Conservation (phyloP, 2,329 filamentous ascomycete genomes). For the Fusarium avenaceum region DNA sequence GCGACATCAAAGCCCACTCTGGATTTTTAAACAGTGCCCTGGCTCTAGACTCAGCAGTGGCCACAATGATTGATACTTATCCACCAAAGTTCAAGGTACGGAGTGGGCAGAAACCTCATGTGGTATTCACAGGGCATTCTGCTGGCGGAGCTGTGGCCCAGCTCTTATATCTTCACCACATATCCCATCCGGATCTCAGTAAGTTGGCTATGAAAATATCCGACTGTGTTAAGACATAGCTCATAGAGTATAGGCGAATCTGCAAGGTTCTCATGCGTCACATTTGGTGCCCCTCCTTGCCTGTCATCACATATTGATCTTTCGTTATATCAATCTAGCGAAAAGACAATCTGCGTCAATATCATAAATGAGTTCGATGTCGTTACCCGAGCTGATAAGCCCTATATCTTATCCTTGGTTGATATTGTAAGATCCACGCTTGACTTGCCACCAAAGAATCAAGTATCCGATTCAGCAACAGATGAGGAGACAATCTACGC, state of each 20-base stretch:
- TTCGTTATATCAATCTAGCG: constrained; percentile 4
- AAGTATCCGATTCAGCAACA: neutral
- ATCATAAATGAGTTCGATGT: constrained; percentile 47
- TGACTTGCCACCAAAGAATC: neutral
- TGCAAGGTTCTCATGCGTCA: constrained; percentile 39
- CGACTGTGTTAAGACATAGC: neutral
- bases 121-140: constrained; percentile 45
- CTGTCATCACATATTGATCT: constrained; percentile 27
- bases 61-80: constrained; percentile 17
- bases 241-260: constrained; percentile 19
- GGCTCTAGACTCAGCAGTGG: constrained; percentile 25
- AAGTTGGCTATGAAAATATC: neutral
- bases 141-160: constrained; percentile 46
- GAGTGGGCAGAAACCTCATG: constrained; percentile 16
- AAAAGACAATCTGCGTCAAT: constrained; percentile 37
- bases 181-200: constrained; percentile 26
- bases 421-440: constrained; percentile 30
- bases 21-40: constrained; percentile 39
- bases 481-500: neutral
- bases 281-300: constrained; percentile 43
- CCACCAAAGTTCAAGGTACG: neutral
- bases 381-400: constrained; percentile 41
- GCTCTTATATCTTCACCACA: constrained; percentile 34
- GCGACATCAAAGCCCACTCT: constrained; percentile 32
- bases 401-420: constrained; percentile 42